Evolutionary conservation across 306 rosid species (phyloP).

Genomic region (Castanea mollissima): DNA sequence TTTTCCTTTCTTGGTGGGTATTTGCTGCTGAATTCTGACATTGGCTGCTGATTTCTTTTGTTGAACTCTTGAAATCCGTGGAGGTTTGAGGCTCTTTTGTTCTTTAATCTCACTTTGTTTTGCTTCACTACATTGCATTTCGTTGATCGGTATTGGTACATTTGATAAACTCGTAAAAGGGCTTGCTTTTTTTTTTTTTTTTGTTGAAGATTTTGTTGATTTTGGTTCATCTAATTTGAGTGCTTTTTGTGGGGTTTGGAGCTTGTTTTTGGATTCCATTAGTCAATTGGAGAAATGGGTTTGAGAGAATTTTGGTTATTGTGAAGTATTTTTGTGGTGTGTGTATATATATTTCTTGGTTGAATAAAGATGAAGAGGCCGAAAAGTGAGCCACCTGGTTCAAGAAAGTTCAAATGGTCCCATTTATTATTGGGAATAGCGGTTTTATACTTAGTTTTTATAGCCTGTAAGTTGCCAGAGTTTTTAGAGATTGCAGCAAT

Average conservation of each 20-base stretch:
- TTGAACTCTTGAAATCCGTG: neutral
- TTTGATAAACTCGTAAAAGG: neutral
- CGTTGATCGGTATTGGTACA: constrained; percentile 10
- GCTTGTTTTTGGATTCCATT: constrained; percentile 26
- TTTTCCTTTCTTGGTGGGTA: too few relatives aligned
- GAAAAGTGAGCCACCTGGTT: constrained; percentile 58
- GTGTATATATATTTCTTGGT: neutral
- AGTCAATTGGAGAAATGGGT: constrained; percentile 22
- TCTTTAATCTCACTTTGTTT: neutral
- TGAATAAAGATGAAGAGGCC: constrained; percentile 61
- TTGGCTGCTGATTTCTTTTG: too few relatives aligned
- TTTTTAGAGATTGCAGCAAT: constrained; percentile 57
- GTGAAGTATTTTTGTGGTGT: constrained; percentile 24
- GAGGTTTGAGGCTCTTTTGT: constrained; percentile 14
- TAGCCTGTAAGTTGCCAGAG: constrained; percentile 74
- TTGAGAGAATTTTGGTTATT: constrained; percentile 33
- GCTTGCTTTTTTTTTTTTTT: neutral
- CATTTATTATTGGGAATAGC: constrained; percentile 72
- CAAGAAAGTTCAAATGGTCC: constrained; percentile 69
- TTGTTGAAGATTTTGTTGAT: constrained; percentile 16
- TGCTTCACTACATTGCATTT: constrained; percentile 4
- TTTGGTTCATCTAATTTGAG: neutral
- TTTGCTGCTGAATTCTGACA: too few relatives aligned
- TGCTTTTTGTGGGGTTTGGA: constrained; percentile 12
- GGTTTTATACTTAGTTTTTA: constrained; percentile 66